Base-by-base conservation (phyloP, 2,329 filamentous ascomycete species). In the Colletotrichum sansevieriae region DNA sequence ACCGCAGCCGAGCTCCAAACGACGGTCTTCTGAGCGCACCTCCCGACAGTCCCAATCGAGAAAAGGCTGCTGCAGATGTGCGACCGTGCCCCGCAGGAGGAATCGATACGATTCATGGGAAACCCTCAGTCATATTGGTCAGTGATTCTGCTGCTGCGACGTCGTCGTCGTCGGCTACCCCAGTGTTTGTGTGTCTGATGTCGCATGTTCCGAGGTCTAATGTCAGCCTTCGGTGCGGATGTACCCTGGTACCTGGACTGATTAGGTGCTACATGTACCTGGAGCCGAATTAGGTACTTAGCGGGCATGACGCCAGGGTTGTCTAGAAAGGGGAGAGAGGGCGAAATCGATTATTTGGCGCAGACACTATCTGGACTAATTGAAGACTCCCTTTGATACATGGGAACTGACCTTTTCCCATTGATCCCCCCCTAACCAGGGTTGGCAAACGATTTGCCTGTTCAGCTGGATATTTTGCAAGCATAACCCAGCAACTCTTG, bases 101-200 rank as follows among this genome's bases (percentile, higher is more conserved):
- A 39, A 39, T 4, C 10, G 13, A 43, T 25, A 59, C 66, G 66
- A 69, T 69, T 69, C 66, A 69, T 69, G 62, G 55, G 6, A 12
- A 29, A 4, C 29, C 29, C 7, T 29, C 29, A 29, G 29, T 29
- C 29, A 29, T 7, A 29, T 7, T 29, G 7, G 8, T 29, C 29
- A 29, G 29, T 29, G 29, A 29, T 29, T 29, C 37, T 29, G 49
- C 52, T 13, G 37, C 33, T 64, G 54, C 52, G 61, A 59, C 60
- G 54, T 55, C 46, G 61, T 65, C 46, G 61, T 65, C 46, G 61
- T 46, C 43, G 29, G 29, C 29, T 29, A 29, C 11, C 39, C 33
- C 49, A 55, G 55, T 63, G 49, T 65, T 12, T 54, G 61, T 51
- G 54, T 68, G 62, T 69, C 62, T 66, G 66, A 69, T 69, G 66